Percentiles rank a stretch among this genome's conserved stretches.
phyloP scores from a whole-genome alignment of 768 basidiomycete genomes.

The Tylopilus sp. region DNA sequence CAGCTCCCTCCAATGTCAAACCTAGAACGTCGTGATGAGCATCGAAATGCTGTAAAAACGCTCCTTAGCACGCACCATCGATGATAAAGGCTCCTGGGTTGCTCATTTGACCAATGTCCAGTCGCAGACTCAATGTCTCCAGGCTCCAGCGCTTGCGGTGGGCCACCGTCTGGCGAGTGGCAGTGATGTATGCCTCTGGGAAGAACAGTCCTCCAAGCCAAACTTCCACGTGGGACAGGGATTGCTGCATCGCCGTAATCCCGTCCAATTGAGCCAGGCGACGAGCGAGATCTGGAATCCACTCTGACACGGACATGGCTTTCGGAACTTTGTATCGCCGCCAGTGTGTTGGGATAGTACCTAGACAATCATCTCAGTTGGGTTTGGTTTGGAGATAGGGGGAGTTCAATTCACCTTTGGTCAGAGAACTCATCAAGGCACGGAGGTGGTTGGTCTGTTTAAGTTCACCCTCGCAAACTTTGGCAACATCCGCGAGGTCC shows the following conservation, averaged over 20 bases:
- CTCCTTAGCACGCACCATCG: conserved; percentile 60
- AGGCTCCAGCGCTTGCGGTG: conserved; percentile 91
- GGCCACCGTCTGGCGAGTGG: conserved; percentile 93
- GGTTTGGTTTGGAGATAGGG: not conserved
- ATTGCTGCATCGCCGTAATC: conserved; percentile 52
- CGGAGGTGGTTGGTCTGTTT: conserved; percentile 97
- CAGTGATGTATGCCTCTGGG: conserved; percentile 95
- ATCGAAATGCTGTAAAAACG: not conserved
- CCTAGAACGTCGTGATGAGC: conserved; percentile 44
- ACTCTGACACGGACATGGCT: conserved; percentile 76
- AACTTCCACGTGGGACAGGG: conserved; percentile 68
- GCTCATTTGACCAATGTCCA: conserved; percentile 80
- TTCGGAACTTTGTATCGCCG: conserved; percentile 83
- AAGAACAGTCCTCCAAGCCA: conserved; percentile 95
- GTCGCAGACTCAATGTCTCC: conserved; percentile 75
- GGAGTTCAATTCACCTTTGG: conserved; percentile 62
- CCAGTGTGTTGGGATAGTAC: conserved; percentile 88
- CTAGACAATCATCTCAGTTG: conserved; percentile 41
- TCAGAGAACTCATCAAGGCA: conserved; percentile 84
- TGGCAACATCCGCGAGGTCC: conserved; percentile 78
- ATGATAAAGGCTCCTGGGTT: conserved; percentile 80
- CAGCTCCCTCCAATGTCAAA: conserved; percentile 82
- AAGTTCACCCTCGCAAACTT: conserved; percentile 80
- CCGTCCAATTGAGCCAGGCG: conserved; percentile 81
- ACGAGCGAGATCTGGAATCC: conserved; percentile 78